Base-by-base conservation (phyloP, 176 grass and related monocot genomes). In the sorghum (Sorghum bicolor) region DNA sequence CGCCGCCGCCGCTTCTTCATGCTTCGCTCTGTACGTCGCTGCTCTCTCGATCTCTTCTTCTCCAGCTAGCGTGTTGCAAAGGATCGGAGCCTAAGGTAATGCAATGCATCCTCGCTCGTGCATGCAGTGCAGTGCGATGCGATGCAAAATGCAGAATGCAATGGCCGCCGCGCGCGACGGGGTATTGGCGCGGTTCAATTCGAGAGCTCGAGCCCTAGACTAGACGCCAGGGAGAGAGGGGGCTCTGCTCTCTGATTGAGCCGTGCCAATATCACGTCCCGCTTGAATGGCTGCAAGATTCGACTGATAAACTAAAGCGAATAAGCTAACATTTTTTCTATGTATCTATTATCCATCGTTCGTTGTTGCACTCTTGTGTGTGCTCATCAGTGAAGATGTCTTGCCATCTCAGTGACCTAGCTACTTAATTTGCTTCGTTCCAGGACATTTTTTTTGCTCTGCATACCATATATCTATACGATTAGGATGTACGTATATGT, bases 211-310 rank as follows among this genome's bases (percentile, higher is more conserved):
- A 5, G 87, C 70, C 71, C 61, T 3, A 31, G 57, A 60, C n/a
- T n/a, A 26, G 11, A 12, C 5, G 60, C 38, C 70, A 68, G 8
- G 17, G 2, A n/a, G n/a, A n/a, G n/a, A n/a, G 53, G 64, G 87
- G 76, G 87, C 53, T 78, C 80, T 48, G 72, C 58, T 83, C 82
- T 93, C 88, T 83, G 83, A 90, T 93, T 93, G 91, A 93, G 91
- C 91, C 91, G 91, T 88, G 91, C 91, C 91, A 93, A 93, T 93
- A 93, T 93, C 88, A 88, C 88, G 82, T 90, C 43, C 19, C 36
- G 3, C 69, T n/a, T n/a, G n/a, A n/a, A n/a, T n/a, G n/a, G n/a
- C n/a, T n/a, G n/a, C n/a, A n/a, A n/a, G n/a, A n/a, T n/a, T n/a
- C n/a, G n/a, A n/a, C n/a, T n/a, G n/a, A n/a, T n/a, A n/a, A n/a